Conservation (phyloP, 2,329 filamentous ascomycete species). For the Endoconidiophora laricicola region DNA sequence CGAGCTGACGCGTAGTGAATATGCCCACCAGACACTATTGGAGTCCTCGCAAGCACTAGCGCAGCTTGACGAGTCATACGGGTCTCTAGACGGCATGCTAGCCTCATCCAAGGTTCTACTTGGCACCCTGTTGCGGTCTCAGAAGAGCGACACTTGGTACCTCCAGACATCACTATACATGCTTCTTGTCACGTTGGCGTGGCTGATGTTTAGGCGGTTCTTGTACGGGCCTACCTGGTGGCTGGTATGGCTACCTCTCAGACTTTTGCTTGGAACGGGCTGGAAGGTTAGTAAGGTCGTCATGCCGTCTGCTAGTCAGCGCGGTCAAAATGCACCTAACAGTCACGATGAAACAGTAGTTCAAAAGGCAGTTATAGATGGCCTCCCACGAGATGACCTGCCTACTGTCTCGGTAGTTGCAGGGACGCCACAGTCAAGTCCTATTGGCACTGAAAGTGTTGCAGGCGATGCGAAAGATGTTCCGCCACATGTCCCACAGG, state of each 20-base stretch:
- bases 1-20: constrained; percentile 73
- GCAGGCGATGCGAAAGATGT: constrained; percentile 14
- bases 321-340: constrained; percentile 15
- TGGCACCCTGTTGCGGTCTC: constrained; percentile 61
- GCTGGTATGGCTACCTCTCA: constrained; percentile 71
- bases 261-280: constrained; percentile 42
- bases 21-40: constrained; percentile 74
- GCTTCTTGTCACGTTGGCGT: constrained; percentile 57
- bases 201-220: constrained; percentile 72
- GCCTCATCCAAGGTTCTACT: constrained; percentile 59
- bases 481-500: constrained; percentile 15
- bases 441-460: background rate
- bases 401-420: constrained; percentile 25
- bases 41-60: constrained; percentile 71
- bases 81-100: constrained; percentile 60
- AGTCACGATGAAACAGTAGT: constrained; percentile 19
- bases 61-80: constrained; percentile 67
- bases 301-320: constrained; percentile 19
- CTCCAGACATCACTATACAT: constrained; percentile 79
- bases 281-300: constrained; percentile 38
- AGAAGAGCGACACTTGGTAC: constrained; percentile 98
- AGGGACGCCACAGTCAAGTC: background rate
- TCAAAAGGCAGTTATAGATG: constrained; percentile 17
- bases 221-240: constrained; percentile 85
- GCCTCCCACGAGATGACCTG: constrained; percentile 25